Evolutionary conservation across 352 stramenopile species (phyloP).

Genomic region (Phytophthora citrophthora): DNA sequence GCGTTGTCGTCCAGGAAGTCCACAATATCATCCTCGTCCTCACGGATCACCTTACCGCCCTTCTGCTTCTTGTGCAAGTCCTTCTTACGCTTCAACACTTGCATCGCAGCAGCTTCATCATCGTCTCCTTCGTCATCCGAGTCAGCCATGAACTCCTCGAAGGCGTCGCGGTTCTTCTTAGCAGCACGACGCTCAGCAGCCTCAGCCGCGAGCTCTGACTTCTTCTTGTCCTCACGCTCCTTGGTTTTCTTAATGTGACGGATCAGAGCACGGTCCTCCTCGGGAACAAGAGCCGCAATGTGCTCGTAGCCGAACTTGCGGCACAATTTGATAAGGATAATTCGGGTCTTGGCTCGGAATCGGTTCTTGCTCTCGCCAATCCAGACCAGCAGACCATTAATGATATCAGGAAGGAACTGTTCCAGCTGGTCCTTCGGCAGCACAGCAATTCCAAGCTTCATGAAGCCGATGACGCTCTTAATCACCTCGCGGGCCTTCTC

Average conservation of each 20-base stretch:
- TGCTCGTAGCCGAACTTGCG: constrained; percentile 94
- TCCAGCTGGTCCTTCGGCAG: constrained; percentile 90
- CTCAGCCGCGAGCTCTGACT: constrained; percentile 68
- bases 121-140: constrained; percentile 84
- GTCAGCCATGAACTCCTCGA: constrained; percentile 87
- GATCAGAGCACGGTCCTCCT: constrained; percentile 91
- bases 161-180: constrained; percentile 61
- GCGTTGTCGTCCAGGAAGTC: constrained; percentile 93
- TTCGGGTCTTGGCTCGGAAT: constrained; percentile 95
- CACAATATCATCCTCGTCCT: constrained; percentile 90
- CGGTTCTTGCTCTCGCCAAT: constrained; percentile 95
- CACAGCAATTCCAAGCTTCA: constrained; percentile 95
- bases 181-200: constrained; percentile 47
- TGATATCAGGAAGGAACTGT: constrained; percentile 91
- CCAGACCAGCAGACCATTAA: constrained; percentile 93
- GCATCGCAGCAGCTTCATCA: constrained; percentile 81
- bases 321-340: constrained; percentile 96
- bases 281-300: constrained; percentile 89
- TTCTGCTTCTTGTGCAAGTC: constrained; percentile 77
- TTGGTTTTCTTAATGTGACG: constrained; percentile 97
- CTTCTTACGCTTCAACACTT: constrained; percentile 83
- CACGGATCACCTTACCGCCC: constrained; percentile 81
- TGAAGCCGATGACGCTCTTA: constrained; percentile 96
- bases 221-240: constrained; percentile 90
- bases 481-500: constrained; percentile 96